Evolutionary conservation across 164 flowering plant genomes (phyloP), one percentile per base, ranked within the genome.

Genomic region (Warburgia ugandensis): DNA sequence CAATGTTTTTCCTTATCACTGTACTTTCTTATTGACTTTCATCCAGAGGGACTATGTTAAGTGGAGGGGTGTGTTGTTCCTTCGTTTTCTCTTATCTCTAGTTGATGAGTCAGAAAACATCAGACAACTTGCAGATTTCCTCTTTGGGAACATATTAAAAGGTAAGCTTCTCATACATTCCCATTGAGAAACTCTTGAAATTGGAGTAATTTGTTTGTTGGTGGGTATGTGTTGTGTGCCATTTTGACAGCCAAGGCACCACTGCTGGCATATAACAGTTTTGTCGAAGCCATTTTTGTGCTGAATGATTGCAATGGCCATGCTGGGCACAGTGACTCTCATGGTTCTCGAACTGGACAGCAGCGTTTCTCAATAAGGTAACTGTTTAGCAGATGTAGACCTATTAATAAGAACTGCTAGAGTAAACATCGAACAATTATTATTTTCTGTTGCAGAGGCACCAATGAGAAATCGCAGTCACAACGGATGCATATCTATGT

Each of bases 51-150:
- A 94, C 71, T 94, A 94, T 66, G 99, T 94, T 42, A 94, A 94
- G 68, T 94, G 99, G 97, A 78, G 96, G 66, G 97, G 99, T 47
- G 77, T 89, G 26, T 83, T 94, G 45, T 94, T 94, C 67, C 92
- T 88, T 43, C 69, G 92, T 17, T 94, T 94, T 68, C 94, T 94
- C 46, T 50, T 89, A 32, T 79, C 87, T 30, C 86, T 94, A 32
- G 97, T 86, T 44, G 99, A 94, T 55, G 94, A 89, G 31, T 94
- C 99, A 7, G 90, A 80, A 59, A 84, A 82, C 76, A 94, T 94
- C 22, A 64, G 81, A 49, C 91, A 76, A 48, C 80, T 84, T 23
- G 92, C 99, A 50, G 96, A 94, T 73, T 94, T 75, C 49, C 84
- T 94, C 25, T 88, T 94, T 63, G 90, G 88, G 45, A 86, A 66